phyloP scores from a whole-genome alignment of 768 basidiomycete species.

The Multifurca ochricompacta region DNA sequence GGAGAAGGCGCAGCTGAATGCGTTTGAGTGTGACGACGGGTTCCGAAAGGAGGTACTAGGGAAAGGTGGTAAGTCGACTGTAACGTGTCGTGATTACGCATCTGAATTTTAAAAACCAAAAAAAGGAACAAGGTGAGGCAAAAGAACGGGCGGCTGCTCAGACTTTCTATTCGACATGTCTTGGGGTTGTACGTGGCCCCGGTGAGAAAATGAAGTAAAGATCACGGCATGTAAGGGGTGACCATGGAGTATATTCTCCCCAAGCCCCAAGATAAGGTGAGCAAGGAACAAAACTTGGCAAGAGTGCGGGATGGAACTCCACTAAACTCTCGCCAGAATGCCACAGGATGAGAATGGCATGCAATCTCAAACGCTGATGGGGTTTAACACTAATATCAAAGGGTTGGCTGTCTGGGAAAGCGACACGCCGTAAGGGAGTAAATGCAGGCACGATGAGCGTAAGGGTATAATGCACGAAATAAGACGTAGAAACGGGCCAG shows the following conservation, averaged over 20 bases:
- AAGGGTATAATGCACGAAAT: neutral
- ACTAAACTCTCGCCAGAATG: neutral
- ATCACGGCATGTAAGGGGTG: neutral
- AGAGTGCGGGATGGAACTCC: neutral
- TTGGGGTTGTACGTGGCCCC: neutral
- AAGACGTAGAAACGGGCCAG: neutral
- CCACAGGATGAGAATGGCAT: too few relatives aligned
- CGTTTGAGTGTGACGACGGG: constrained; percentile 26
- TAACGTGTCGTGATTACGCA: neutral
- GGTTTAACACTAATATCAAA: neutral
- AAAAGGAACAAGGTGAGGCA: neutral
- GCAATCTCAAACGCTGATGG: neutral
- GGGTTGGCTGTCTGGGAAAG: neutral
- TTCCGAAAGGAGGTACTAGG: constrained; percentile 19
- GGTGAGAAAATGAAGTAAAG: neutral
- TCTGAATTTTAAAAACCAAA: neutral
- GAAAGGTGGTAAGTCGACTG: neutral
- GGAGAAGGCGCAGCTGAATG: constrained; percentile 22
- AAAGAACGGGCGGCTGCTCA: neutral
- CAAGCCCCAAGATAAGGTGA: neutral
- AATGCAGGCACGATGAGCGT: neutral
- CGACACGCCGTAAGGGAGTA: neutral
- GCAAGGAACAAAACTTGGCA: neutral
- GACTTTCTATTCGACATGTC: neutral
- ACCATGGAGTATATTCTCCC: neutral